phyloP scores from a whole-genome alignment of 768 basidiomycete species.

The Amanita pallidorosea region DNA sequence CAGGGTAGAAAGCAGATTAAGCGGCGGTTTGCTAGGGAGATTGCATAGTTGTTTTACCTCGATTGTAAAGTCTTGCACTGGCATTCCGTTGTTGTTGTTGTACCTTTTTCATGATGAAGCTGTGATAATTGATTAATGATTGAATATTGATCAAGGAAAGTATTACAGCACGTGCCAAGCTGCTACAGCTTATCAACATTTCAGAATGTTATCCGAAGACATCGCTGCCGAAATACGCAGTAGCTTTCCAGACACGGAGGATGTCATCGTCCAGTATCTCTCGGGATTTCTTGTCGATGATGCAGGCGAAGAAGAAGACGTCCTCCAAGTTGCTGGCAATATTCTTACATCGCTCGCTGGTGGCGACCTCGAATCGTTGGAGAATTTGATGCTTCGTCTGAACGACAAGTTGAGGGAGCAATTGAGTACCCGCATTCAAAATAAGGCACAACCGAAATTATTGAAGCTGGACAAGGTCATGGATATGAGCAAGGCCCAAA shows the following conservation, averaged over 20 bases:
- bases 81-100: neutral
- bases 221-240: constrained; percentile 72
- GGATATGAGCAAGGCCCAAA: constrained; percentile 76
- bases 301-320: constrained; percentile 80
- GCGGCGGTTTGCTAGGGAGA: neutral
- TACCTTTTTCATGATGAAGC: too few relatives aligned
- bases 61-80: neutral
- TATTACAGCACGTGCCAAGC: too few relatives aligned
- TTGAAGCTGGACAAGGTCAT: constrained; percentile 78
- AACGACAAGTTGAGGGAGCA: constrained; percentile 56
- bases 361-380: constrained; percentile 44
- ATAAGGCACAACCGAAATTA: constrained; percentile 51
- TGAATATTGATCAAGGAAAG: too few relatives aligned
- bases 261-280: constrained; percentile 78
- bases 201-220: constrained; percentile 55
- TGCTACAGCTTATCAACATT: too few relatives aligned
- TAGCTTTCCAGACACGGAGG: constrained; percentile 67
- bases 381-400: constrained; percentile 57
- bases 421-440: constrained; percentile 45
- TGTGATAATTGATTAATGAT: too few relatives aligned
- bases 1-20: neutral
- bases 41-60: neutral
- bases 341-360: constrained; percentile 72
- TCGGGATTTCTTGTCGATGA: constrained; percentile 86
- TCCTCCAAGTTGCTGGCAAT: constrained; percentile 62